Base-by-base conservation (phyloP, 164 flowering plant species). In the Stephania yunnanensis region DNA sequence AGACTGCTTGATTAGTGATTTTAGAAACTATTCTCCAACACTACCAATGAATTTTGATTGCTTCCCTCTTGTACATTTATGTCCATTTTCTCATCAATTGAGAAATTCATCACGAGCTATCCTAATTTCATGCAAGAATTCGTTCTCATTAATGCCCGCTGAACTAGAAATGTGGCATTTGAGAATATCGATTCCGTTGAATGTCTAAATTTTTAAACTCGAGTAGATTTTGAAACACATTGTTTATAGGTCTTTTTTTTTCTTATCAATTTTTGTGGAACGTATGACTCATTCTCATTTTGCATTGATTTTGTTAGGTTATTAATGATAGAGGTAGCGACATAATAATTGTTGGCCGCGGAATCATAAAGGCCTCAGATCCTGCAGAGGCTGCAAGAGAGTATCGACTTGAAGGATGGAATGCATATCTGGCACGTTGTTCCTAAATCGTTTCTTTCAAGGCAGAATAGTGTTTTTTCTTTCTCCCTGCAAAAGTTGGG, bases 321-420 rank as follows among this genome's bases (percentile, higher is more conserved):
- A 89, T 95, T 53, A 73, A 79, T 71, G 98, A 95, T 50, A 86
- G 98, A 85, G 97, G 97, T 3, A 95, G 98, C 70, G 99, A 95
- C 77, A 88, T 95, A 13, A 93, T 95, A 66, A 95, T 95, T 46
- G 99, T 93, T 20, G 99, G 99, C 0, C 96, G 99, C 31, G 99
- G 99, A 70, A 95, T 95, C 70, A 92, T 93, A 68, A 93, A 92
- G 85, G 99, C 99, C 29, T 82, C 84, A 42, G 83, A 90, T 68
- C 97, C 97, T 58, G 86, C 87, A 2, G 91, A 87, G 71, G 87
- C 84, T 71, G 98, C 98, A 46, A 86, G 88, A 29, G 91, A 92
- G 78, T 94, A 91, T 69, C 94, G 98, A 29, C 83, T 87, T 72
- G 92, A 89, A 84, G 98, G 99, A 75, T 93, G 99, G 99, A 82